Evolutionary conservation across 805 yeast genomes (phyloP).

Genomic region (Phaffomyces opuntiae): DNA sequence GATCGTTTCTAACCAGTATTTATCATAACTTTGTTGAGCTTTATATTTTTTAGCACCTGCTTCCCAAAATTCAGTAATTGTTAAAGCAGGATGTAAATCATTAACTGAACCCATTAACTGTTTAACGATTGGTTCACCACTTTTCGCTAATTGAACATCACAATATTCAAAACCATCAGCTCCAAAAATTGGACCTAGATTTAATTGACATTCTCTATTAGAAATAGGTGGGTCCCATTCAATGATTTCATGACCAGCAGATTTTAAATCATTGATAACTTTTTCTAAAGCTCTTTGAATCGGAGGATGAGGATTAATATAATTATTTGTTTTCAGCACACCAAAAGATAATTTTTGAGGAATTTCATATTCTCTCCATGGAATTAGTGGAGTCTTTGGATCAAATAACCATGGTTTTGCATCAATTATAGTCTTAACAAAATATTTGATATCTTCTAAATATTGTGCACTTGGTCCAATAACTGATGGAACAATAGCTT

Average conservation of each 20-base stretch:
- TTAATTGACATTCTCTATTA: constrained; percentile 16
- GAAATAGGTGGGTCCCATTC: constrained; percentile 33
- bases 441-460: too few relatives aligned
- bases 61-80: constrained; percentile 33
- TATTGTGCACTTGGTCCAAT: too few relatives aligned
- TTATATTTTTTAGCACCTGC: constrained; percentile 28
- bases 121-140: constrained; percentile 18
- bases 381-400: too few relatives aligned
- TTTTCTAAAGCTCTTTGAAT: constrained; percentile 16
- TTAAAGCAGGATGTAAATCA: constrained; percentile 18
- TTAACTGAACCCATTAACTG: constrained; percentile 21
- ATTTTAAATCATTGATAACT: constrained; percentile 29
- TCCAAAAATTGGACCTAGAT: constrained; percentile 24
- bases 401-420: too few relatives aligned
- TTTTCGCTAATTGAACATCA: constrained; percentile 21
- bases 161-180: constrained; percentile 27
- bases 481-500: too few relatives aligned
- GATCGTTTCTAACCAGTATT: constrained; percentile 30
- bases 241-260: constrained; percentile 35
- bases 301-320: too few relatives aligned
- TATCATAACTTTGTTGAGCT: constrained; percentile 30
- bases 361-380: too few relatives aligned
- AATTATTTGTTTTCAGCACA: too few relatives aligned
- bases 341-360: too few relatives aligned
- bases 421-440: too few relatives aligned